phyloP scores from a whole-genome alignment of 2,329 filamentous ascomycete genomes.

The Metarhizium robertsii region DNA sequence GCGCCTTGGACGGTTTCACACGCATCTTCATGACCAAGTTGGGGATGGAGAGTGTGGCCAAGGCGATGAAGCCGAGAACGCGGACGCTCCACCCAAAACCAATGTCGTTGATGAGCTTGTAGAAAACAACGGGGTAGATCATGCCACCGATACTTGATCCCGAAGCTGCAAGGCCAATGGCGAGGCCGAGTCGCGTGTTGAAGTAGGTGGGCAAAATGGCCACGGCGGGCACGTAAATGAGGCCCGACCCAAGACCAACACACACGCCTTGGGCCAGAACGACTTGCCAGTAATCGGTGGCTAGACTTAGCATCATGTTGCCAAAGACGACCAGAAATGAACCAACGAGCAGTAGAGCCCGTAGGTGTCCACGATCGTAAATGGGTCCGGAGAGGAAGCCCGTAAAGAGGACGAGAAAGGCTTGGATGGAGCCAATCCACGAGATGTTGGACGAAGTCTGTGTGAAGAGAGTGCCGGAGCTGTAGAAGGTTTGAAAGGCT shows the following conservation, averaged over 20 bases:
- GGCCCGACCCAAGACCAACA: constrained; percentile 26
- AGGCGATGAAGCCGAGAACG: constrained; percentile 17
- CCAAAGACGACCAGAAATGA: constrained; percentile 27
- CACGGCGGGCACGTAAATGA: constrained; percentile 20
- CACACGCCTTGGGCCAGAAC: constrained; percentile 29
- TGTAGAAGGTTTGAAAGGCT: constrained; percentile 36
- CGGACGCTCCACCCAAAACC: constrained; percentile 21
- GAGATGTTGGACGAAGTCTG: constrained; percentile 30
- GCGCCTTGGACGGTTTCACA: constrained; percentile 17
- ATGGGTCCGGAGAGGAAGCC: constrained; percentile 31
- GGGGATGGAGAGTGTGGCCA: constrained; percentile 25
- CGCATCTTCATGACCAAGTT: constrained; percentile 29
- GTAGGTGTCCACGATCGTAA: constrained; percentile 33
- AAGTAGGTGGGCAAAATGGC: constrained; percentile 26
- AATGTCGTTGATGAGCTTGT: constrained; percentile 10
- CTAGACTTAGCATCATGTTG: constrained; percentile 35
- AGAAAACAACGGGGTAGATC: constrained; percentile 21
- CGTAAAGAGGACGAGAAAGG: constrained; percentile 29
- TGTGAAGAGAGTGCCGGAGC: constrained; percentile 21
- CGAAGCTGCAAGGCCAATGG: constrained; percentile 22
- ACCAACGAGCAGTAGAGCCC: constrained; percentile 24
- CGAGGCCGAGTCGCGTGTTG: constrained; percentile 15
- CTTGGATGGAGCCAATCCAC: constrained; percentile 35
- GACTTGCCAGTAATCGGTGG: constrained; percentile 32
- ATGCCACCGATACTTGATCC: constrained; percentile 23